Conservation (phyloP, 768 basidiomycete genomes). For the Ramaria rubella region DNA sequence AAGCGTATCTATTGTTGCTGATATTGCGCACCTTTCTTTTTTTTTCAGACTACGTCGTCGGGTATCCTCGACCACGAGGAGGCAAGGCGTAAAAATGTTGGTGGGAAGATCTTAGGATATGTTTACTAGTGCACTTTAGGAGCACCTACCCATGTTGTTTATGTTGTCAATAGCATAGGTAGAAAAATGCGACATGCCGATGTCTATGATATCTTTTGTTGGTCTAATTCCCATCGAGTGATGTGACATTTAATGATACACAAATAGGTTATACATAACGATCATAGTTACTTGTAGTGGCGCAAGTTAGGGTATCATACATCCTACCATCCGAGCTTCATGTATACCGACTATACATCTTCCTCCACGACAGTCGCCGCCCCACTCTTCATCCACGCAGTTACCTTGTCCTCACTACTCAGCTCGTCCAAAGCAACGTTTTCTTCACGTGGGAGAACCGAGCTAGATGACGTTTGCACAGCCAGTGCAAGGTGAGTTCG, state of each 20-base stretch:
- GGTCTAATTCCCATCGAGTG: no score
- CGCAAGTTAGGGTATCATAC: no score
- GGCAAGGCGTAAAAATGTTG: constrained; percentile 96
- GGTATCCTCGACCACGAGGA: constrained; percentile 99
- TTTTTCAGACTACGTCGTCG: constrained; percentile 80
- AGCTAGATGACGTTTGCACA: background rate
- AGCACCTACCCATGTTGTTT: no score
- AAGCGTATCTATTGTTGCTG: background rate
- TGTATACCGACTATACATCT: no score
- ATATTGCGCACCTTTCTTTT: background rate
- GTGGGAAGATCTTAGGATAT: constrained; percentile 91
- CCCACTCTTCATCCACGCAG: constrained; percentile 1
- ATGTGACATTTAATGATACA: no score
- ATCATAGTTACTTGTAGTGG: no score
- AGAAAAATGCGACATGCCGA: no score
- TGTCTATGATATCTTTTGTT: no score
- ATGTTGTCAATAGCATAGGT: no score
- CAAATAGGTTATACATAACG: no score
- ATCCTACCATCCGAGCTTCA: no score
- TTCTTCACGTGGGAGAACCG: background rate
- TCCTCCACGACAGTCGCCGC: no score
- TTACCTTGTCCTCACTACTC: background rate
- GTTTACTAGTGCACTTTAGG: constrained; percentile 83
- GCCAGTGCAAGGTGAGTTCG: background rate
- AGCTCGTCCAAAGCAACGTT: background rate